Percentiles rank a stretch among this genome's conserved stretches.
phyloP scores from a whole-genome alignment of 1,284 basidiomycete genomes.

The Melampsora larici-populina region DNA sequence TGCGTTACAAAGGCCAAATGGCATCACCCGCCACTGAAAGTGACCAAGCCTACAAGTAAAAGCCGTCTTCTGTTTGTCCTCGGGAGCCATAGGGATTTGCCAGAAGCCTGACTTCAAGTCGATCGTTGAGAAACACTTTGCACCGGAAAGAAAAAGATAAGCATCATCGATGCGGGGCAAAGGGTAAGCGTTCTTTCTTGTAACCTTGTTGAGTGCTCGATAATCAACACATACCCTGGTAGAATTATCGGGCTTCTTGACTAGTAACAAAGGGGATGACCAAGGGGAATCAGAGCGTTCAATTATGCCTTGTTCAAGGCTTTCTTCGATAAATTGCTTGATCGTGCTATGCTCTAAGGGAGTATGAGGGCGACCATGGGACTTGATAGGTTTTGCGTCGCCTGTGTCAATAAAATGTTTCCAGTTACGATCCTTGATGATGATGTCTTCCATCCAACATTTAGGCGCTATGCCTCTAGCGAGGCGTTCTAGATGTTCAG shows the following conservation, averaged over 20 bases:
- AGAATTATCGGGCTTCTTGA: background rate
- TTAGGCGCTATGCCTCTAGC: background rate
- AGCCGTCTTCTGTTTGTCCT: too few species aligned
- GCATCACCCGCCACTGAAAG: too few species aligned
- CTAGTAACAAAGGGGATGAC: background rate
- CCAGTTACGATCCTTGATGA: background rate
- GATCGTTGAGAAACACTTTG: background rate
- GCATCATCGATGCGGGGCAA: too few species aligned
- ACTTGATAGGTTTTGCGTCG: background rate
- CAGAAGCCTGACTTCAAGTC: slow-evolving; percentile 10
- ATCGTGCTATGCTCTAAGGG: background rate
- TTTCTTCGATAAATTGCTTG: slow-evolving; percentile 2
- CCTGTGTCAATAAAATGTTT: slow-evolving; percentile 5
- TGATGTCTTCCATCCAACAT: background rate
- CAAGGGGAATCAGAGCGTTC: background rate
- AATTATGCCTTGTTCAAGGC: slow-evolving; percentile 1
- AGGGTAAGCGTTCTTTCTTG: too few species aligned
- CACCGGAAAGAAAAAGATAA: background rate
- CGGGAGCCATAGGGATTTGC: too few species aligned
- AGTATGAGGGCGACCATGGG: background rate
- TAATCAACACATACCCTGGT: slow-evolving; percentile 4
- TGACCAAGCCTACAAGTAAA: too few species aligned
- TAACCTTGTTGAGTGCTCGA: too few species aligned
- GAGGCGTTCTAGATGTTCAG: background rate
- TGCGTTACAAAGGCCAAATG: too few species aligned